These are phyloP conservation scores for Plasmodium gallinaceum DNA, from an alignment of 169 alveolate genomes.

Conservation along the genomic window DNA sequence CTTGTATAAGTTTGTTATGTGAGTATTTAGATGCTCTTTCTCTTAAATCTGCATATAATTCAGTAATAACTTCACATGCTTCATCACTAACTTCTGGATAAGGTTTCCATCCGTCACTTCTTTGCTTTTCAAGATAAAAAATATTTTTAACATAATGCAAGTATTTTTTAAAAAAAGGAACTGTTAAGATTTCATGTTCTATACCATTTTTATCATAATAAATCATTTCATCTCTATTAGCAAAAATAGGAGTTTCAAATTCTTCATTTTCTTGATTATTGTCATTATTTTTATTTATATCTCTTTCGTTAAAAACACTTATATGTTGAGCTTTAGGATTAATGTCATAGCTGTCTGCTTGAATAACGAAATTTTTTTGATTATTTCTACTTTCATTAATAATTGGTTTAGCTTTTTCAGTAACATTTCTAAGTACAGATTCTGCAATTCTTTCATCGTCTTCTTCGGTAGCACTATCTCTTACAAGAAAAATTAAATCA, in stretches of 20 bases:
- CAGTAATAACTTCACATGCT: conserved; percentile 87
- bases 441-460: conserved; percentile 87
- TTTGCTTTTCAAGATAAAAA: conserved; percentile 83
- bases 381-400: conserved; percentile 78
- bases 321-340: conserved; percentile 78
- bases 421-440: conserved; percentile 83
- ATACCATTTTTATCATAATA: conserved; percentile 83
- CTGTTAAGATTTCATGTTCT: conserved; percentile 83
- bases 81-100: conserved; percentile 87
- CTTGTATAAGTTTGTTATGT: conserved; percentile 81
- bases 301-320: conserved; percentile 67
- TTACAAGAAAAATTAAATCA: conserved; percentile 94
- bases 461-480: conserved; percentile 84
- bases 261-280: conserved; percentile 77
- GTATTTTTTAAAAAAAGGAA: conserved; percentile 84
- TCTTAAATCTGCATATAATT: conserved; percentile 85
- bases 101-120: conserved; percentile 85
- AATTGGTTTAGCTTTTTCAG: conserved; percentile 85
- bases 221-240: conserved; percentile 82
- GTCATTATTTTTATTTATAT: conserved; percentile 68
- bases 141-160: conserved; percentile 83
- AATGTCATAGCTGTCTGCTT: conserved; percentile 84
- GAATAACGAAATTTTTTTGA: conserved; percentile 81
- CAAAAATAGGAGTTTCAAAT: conserved; percentile 78
- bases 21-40: conserved; percentile 79